phyloP scores from a whole-genome alignment of 164 flowering plant species.

The Vitis riparia region DNA sequence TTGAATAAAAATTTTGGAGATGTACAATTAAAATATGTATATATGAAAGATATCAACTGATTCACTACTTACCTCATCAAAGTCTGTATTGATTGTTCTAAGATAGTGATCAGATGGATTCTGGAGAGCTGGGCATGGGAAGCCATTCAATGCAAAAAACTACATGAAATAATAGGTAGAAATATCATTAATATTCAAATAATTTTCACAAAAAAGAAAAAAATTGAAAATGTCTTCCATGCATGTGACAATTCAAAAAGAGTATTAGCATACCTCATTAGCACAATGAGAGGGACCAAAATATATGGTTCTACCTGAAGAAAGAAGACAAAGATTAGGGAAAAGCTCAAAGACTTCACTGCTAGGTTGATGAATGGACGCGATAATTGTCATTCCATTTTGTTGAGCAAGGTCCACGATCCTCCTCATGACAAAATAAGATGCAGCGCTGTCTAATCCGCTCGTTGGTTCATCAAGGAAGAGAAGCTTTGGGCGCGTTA shows the following conservation, averaged over 20 bases:
- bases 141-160: constrained; percentile 45
- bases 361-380: constrained; percentile 35
- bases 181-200: no score
- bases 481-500: constrained; percentile 26
- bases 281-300: constrained; percentile 25
- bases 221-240: not conserved
- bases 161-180: constrained; percentile 3
- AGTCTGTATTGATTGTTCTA: constrained; percentile 46
- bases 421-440: constrained; percentile 26
- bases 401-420: constrained; percentile 12
- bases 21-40: no score
- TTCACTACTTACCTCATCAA: constrained; percentile 30
- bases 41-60: no score
- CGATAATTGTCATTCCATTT: constrained; percentile 27
- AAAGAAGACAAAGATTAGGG: constrained; percentile 28
- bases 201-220: not conserved
- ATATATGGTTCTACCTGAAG: constrained; percentile 24
- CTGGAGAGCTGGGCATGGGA: constrained; percentile 41
- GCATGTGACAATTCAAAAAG: no score
- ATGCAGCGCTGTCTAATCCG: constrained; percentile 36
- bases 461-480: constrained; percentile 40
- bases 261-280: constrained; percentile 14
- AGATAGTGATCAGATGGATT: constrained; percentile 53
- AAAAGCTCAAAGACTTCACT: constrained; percentile 36
- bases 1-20: no score